A percentile compares a stretch with the other conserved stretches of the same genome.
Evolutionary conservation across 176 grass and related monocot species (phyloP).

Genomic region (Rhynchospora breviuscula): DNA sequence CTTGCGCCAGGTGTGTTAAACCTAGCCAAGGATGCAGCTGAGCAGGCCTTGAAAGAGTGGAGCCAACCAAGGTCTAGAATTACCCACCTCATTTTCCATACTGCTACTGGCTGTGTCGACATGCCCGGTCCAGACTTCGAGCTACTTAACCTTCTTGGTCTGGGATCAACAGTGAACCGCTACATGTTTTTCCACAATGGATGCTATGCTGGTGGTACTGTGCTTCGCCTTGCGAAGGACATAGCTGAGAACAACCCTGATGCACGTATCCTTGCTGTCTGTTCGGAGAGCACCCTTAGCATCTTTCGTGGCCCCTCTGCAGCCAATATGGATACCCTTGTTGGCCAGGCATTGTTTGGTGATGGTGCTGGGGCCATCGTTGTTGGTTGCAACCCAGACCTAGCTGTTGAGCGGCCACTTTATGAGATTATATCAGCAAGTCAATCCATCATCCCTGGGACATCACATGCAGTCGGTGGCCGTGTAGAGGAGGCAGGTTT

Average conservation of each 20-base stretch:
- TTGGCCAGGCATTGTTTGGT: neutral
- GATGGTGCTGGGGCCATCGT: conserved; percentile 8
- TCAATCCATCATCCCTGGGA: neutral
- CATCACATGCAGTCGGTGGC: neutral
- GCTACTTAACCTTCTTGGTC: neutral
- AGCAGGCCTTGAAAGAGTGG: conserved; percentile 17
- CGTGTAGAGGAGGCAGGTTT: neutral
- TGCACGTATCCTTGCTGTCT: conserved; percentile 7
- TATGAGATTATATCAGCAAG: neutral
- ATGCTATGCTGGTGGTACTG: conserved; percentile 11
- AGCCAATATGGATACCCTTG: neutral
- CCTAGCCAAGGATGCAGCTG: neutral
- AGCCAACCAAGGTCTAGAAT: conserved; percentile 10
- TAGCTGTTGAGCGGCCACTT: conserved; percentile 1
- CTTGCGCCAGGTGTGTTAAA: too few relatives aligned
- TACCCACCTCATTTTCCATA: conserved; percentile 14
- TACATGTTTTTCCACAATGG: conserved; percentile 10
- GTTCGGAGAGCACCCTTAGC: neutral
- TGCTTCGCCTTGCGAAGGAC: conserved; percentile 18
- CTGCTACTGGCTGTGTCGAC: neutral
- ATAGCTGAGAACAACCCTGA: conserved; percentile 12
- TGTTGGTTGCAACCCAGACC: neutral
- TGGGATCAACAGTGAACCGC: neutral
- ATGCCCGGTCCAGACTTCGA: conserved; percentile 12
- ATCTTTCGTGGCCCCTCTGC: neutral